Conservation (phyloP, 2,329 filamentous ascomycete species). For the Apiospora sp. region DNA sequence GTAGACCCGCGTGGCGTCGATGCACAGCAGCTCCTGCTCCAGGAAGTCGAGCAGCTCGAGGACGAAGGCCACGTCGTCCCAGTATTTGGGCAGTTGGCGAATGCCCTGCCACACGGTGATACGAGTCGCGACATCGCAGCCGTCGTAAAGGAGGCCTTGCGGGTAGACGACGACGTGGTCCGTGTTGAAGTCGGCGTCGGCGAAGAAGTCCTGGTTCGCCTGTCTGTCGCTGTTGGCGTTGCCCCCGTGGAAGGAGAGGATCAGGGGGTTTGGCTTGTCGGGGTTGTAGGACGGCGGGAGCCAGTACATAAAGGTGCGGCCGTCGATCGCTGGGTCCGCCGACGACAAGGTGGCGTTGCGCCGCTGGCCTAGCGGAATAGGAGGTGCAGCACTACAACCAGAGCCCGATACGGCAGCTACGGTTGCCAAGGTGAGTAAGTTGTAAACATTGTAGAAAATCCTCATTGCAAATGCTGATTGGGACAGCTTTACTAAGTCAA, state of each 20-base stretch:
- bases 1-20: slow-evolving; percentile 31
- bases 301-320: slow-evolving; percentile 28
- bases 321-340: background rate
- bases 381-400: background rate
- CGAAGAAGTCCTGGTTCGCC: slow-evolving; percentile 32
- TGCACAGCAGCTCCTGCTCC: slow-evolving; percentile 28
- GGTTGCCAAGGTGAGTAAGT: background rate
- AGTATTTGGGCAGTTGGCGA: slow-evolving; percentile 23
- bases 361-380: slow-evolving; percentile 5
- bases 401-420: slow-evolving; percentile 13
- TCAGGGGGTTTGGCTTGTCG: slow-evolving; percentile 33
- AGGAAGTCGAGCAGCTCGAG: slow-evolving; percentile 32
- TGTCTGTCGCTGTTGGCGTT: slow-evolving; percentile 32
- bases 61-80: slow-evolving; percentile 30
- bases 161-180: slow-evolving; percentile 38
- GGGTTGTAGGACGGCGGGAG: slow-evolving; percentile 34
- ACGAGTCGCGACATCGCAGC: background rate
- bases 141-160: slow-evolving; percentile 29
- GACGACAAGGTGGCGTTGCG: slow-evolving; percentile 18
- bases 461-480: background rate
- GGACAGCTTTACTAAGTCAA: background rate
- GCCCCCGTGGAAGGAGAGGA: slow-evolving; percentile 38
- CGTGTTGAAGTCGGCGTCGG: slow-evolving; percentile 33
- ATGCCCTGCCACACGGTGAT: slow-evolving; percentile 28
- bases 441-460: background rate